Conservation (phyloP, 495 filamentous ascomycete species). For the Oidiodendron maius region DNA sequence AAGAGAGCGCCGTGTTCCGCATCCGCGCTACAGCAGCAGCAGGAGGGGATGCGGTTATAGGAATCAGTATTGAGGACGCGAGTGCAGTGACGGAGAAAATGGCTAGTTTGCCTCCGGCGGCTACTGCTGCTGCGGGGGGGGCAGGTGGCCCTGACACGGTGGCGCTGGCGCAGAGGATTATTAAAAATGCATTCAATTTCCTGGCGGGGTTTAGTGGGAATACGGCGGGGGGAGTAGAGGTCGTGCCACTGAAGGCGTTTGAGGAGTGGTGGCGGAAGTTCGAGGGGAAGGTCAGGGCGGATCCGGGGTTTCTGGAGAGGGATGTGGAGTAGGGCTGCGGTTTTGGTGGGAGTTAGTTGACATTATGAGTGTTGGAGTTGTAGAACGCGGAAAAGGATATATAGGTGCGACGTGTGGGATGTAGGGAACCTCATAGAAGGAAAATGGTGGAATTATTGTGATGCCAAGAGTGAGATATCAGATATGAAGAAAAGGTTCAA, state of each 20-base stretch:
- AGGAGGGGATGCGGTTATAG: conserved; percentile 52
- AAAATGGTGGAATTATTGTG: too few relatives aligned
- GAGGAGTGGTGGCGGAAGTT: conserved; percentile 98
- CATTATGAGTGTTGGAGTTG: background rate
- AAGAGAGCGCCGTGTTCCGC: conserved; percentile 84
- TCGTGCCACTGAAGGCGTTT: conserved; percentile 85
- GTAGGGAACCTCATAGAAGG: background rate
- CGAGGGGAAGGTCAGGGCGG: conserved; percentile 76
- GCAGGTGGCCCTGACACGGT: too few relatives aligned
- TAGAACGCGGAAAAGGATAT: background rate
- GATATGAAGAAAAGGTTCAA: too few relatives aligned
- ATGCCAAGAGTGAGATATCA: too few relatives aligned
- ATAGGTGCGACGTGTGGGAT: background rate
- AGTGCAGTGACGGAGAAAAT: conserved; percentile 65
- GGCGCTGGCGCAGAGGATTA: conserved; percentile 81
- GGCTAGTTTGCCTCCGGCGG: conserved; percentile 28
- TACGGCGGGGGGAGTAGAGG: conserved; percentile 57
- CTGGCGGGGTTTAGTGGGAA: conserved; percentile 74
- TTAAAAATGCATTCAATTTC: conserved; percentile 96
- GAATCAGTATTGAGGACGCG: conserved; percentile 76
- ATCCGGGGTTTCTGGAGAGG: conserved; percentile 86
- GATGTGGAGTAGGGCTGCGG: conserved; percentile 41
- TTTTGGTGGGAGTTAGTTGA: conserved; percentile 19
- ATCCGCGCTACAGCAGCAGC: conserved; percentile 27
- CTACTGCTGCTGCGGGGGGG: conserved; percentile 4